A percentile compares a stretch with the other conserved stretches of the same genome.
Conservation (phyloP, 1,284 basidiomycete species). For the Boletus holoroseus region DNA sequence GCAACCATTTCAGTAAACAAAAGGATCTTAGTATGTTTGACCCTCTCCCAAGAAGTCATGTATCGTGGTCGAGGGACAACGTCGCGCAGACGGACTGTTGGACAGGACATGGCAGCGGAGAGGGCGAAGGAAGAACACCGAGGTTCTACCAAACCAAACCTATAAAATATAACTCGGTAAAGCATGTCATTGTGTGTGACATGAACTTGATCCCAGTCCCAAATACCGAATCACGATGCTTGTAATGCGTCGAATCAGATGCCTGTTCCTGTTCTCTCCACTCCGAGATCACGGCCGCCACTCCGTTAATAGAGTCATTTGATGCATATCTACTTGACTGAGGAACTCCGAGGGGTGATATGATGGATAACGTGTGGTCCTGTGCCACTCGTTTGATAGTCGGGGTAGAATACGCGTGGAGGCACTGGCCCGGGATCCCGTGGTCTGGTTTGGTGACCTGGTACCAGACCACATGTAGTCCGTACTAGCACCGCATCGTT, state of each 20-base stretch:
- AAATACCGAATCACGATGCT: neutral
- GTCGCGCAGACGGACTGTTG: conserved; percentile 39
- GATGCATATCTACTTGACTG: no score
- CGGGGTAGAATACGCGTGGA: no score
- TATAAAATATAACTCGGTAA: neutral
- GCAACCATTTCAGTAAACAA: conserved; percentile 55
- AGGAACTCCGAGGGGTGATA: no score
- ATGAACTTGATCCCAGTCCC: neutral
- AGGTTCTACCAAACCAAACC: neutral
- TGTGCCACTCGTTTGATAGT: no score
- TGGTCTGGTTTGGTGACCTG: no score
- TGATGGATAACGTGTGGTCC: no score
- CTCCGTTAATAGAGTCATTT: neutral
- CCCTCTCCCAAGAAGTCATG: conserved; percentile 49
- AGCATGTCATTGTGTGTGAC: conserved; percentile 1
- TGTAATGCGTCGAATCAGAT: conserved; percentile 1
- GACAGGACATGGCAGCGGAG: conserved; percentile 19
- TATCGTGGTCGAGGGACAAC: conserved; percentile 37
- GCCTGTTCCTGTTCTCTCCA: neutral
- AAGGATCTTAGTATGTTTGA: conserved; percentile 45
- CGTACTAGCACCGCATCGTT: no score
- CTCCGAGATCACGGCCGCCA: neutral
- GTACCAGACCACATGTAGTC: no score
- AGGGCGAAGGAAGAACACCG: neutral
- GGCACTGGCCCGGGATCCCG: no score